Evolutionary conservation across 805 yeast genomes (phyloP).

Genomic region (Candida ponderosae): DNA sequence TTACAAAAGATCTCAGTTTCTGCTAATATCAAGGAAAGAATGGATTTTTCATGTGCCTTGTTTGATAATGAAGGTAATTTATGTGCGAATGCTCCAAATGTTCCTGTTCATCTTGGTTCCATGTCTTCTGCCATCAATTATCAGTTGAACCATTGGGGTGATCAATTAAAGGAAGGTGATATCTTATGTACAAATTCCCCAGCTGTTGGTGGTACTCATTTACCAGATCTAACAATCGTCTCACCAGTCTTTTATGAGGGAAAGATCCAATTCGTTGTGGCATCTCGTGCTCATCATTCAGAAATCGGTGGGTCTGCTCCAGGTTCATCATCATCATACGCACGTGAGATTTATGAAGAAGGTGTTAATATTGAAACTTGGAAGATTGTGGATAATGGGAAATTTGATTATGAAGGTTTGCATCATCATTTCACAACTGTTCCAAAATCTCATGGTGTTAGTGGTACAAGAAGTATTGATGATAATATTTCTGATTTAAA

Average conservation of each 20-base stretch:
- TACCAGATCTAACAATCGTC: conserved; percentile 47
- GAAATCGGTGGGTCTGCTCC: conserved; percentile 58
- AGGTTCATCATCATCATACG: conserved; percentile 49
- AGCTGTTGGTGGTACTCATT: conserved; percentile 37
- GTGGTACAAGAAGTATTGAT: conserved; percentile 45
- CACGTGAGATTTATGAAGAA: conserved; percentile 44
- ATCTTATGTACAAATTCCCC: conserved; percentile 36
- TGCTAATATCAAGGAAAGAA: conserved; percentile 39
- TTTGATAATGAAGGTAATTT: conserved; percentile 37
- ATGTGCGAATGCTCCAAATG: conserved; percentile 38
- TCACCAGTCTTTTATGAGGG: conserved; percentile 46
- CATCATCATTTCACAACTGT: conserved; percentile 34
- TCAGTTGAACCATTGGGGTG: conserved; percentile 30
- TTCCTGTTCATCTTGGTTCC: conserved; percentile 41
- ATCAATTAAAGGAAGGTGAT: conserved; percentile 32
- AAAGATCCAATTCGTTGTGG: conserved; percentile 42
- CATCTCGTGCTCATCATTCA: conserved; percentile 56
- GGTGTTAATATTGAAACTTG: conserved; percentile 49
- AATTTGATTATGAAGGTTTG: conserved; percentile 46
- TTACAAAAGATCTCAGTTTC: conserved; percentile 35
- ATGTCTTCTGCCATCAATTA: conserved; percentile 35
- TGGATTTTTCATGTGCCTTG: conserved; percentile 41
- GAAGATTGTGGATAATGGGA: conserved; percentile 40
- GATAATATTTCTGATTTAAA: conserved; percentile 45
- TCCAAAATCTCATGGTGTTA: conserved; percentile 43